These are phyloP conservation scores for Xylaria sp. DNA, from an alignment of 2,329 filamentous ascomycete species.

Conservation along the genomic window DNA sequence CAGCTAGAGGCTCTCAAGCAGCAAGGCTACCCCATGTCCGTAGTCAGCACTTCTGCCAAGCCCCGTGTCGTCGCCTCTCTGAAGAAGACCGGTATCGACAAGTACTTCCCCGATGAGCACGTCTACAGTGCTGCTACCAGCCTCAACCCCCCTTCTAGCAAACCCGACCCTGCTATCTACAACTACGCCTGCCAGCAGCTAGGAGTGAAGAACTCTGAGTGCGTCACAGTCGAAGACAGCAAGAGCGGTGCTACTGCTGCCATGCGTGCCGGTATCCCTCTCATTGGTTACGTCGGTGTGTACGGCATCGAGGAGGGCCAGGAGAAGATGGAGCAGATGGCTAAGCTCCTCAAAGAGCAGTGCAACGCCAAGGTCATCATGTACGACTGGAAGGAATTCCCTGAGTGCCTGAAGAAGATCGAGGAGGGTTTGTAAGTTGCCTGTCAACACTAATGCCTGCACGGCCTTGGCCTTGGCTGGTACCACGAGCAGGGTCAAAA, in stretches of 20 bases:
- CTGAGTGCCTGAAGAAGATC: conserved; percentile 52
- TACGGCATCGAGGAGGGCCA: conserved; percentile 55
- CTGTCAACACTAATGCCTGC: conserved; percentile 27
- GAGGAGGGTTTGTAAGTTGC: conserved; percentile 48
- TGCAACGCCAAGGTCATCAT: conserved; percentile 64
- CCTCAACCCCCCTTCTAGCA: conserved; percentile 74
- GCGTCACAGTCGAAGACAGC: conserved; percentile 78
- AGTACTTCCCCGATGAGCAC: conserved; percentile 74
- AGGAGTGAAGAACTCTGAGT: conserved; percentile 72
- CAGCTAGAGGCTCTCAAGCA: conserved; percentile 69
- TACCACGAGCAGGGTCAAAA: conserved; percentile 28
- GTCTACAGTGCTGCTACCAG: conserved; percentile 79
- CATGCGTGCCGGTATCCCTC: conserved; percentile 75
- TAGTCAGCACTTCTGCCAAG: conserved; percentile 77
- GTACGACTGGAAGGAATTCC: conserved; percentile 58
- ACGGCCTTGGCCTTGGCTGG: conserved; percentile 8
- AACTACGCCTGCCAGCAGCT: conserved; percentile 73
- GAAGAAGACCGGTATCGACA: conserved; percentile 74
- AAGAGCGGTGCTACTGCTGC: conserved; percentile 77
- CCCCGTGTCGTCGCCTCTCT: conserved; percentile 75
- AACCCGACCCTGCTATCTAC: conserved; percentile 82
- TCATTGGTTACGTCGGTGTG: conserved; percentile 78
- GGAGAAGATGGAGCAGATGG: conserved; percentile 67
- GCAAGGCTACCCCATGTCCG: conserved; percentile 72
- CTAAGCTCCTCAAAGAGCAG: conserved; percentile 60